Evolutionary conservation across 1,284 basidiomycete species (phyloP).

Genomic region (Rhizoctonia solani): DNA sequence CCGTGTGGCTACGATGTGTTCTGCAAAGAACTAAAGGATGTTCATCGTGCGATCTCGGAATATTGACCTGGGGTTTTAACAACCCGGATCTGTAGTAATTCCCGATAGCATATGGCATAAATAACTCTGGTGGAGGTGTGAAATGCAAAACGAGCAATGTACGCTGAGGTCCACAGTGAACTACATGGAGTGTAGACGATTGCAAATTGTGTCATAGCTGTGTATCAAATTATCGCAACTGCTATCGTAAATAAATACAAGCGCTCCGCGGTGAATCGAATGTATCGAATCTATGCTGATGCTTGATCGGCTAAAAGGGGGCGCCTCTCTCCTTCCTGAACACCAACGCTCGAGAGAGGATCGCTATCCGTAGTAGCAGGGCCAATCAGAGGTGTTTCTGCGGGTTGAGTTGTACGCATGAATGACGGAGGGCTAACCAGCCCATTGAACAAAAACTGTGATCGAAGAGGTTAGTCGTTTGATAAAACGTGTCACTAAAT

Average conservation of each 20-base stretch:
- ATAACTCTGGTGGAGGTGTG: too few species aligned
- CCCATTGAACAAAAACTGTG: slow-evolving; percentile 75
- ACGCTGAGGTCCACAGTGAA: too few species aligned
- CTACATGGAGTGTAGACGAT: too few species aligned
- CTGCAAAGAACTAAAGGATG: too few species aligned
- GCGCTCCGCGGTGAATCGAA: neutral
- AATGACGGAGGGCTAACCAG: slow-evolving; percentile 65
- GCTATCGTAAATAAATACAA: neutral
- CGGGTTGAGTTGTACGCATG: slow-evolving; percentile 50
- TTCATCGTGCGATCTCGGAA: too few species aligned
- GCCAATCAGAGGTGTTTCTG: slow-evolving; percentile 37
- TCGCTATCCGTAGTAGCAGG: slow-evolving; percentile 38
- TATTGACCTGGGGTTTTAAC: too few species aligned
- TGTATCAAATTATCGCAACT: neutral
- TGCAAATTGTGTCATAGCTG: too few species aligned
- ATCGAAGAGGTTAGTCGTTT: neutral
- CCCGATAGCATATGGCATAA: too few species aligned
- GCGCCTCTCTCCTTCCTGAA: slow-evolving; percentile 20
- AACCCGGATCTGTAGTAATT: too few species aligned
- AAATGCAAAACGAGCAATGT: too few species aligned
- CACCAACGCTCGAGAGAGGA: neutral
- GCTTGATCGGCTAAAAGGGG: slow-evolving; percentile 3
- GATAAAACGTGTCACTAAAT: neutral
- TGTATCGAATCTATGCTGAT: slow-evolving; percentile 1
- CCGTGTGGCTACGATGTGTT: too few species aligned